These are phyloP conservation scores for Mallotus repandus DNA, from an alignment of 441 rosid genomes.

Conservation along the genomic window DNA sequence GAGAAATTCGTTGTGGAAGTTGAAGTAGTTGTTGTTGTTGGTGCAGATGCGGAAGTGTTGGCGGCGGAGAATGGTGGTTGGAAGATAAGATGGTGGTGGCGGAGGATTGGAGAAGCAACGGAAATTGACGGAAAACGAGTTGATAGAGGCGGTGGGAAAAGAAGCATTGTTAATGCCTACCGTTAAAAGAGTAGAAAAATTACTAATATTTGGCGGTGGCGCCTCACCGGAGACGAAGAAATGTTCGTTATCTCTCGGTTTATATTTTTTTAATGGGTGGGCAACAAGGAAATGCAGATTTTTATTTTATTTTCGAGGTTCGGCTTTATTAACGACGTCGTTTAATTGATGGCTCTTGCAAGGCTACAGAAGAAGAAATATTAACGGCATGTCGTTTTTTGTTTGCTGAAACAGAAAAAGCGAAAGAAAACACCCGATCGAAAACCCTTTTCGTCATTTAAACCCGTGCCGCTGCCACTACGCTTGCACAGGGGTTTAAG, in stretches of 20 bases:
- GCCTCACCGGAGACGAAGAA: slow-evolving; percentile 12
- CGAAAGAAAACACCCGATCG: no score
- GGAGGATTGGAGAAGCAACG: slow-evolving; percentile 24
- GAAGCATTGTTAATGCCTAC: slow-evolving; percentile 38
- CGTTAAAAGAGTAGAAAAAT: not conserved
- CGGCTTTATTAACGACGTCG: not conserved
- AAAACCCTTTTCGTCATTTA: no score
- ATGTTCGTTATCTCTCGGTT: not conserved
- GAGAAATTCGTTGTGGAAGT: slow-evolving; percentile 21
- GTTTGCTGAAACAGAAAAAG: no score
- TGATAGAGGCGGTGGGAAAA: slow-evolving; percentile 47
- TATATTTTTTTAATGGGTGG: not conserved
- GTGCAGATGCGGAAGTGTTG: slow-evolving; percentile 21
- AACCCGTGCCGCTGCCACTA: no score
- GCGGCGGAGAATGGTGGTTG: slow-evolving; percentile 23
- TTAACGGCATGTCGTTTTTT: not conserved
- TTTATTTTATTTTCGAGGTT: not conserved
- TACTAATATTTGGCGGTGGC: not conserved
- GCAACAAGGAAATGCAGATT: not conserved
- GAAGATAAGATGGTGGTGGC: slow-evolving; percentile 30
- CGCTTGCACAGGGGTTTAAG: not conserved
- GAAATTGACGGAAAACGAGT: slow-evolving; percentile 49
- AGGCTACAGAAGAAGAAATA: no score
- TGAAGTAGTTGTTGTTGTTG: slow-evolving; percentile 21
- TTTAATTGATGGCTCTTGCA: no score